Conservation (phyloP, 257 asterid species). For the Nicotiana knightiana region DNA sequence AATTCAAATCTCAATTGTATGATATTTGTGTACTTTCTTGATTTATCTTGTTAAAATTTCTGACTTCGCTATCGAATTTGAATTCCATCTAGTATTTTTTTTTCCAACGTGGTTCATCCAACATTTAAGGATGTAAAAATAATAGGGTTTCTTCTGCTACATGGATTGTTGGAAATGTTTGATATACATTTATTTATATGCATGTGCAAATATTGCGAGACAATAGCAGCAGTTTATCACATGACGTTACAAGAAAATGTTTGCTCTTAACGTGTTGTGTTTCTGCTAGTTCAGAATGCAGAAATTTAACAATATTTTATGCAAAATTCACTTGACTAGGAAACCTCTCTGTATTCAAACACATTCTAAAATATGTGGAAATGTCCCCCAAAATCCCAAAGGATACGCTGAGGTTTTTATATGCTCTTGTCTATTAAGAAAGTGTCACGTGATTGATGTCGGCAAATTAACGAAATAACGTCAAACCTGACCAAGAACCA, state of each 20-base stretch:
- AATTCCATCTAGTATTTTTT: not conserved
- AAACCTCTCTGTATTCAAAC: not conserved
- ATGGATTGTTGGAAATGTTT: slow-evolving; percentile 22
- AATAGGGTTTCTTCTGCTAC: not conserved
- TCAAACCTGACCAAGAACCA: not conserved
- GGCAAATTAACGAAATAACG: slow-evolving; percentile 14
- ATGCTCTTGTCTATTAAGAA: not conserved
- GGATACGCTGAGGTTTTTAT: not conserved
- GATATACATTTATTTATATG: not conserved
- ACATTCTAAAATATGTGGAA: not conserved
- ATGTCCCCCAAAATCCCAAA: not conserved
- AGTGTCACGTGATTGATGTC: slow-evolving; percentile 30
- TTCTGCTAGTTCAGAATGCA: not conserved
- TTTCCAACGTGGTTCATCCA: slow-evolving; percentile 12
- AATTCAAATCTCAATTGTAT: not conserved
- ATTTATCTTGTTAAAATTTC: no score
- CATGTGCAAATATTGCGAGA: slow-evolving; percentile 11
- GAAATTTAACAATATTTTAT: not conserved
- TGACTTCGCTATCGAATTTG: not conserved
- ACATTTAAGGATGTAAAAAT: slow-evolving; percentile 11
- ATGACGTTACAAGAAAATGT: slow-evolving; percentile 16
- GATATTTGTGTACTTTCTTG: no score
- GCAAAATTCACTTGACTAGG: slow-evolving; percentile 9
- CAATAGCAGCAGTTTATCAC: slow-evolving; percentile 28
- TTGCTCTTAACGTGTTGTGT: slow-evolving; percentile 9